Conservation (phyloP, 257 asterid genomes). For the Solanum gandarillasii region DNA sequence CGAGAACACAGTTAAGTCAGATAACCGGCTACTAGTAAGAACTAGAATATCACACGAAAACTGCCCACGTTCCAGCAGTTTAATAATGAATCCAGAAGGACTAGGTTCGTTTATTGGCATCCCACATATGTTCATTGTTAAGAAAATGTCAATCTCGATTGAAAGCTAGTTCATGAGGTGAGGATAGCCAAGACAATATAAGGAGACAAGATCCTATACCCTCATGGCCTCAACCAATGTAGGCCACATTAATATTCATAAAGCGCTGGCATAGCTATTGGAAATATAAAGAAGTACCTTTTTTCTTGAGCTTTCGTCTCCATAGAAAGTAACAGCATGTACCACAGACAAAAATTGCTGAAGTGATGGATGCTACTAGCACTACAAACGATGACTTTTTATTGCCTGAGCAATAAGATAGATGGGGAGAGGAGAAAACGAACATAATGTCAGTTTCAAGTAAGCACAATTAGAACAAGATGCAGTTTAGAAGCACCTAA, state of each 20-base stretch:
- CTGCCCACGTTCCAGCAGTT: background rate
- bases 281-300: background rate
- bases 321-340: background rate
- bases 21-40: background rate
- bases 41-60: background rate
- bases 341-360: background rate
- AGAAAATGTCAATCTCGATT: background rate
- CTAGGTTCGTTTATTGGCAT: background rate
- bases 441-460: background rate
- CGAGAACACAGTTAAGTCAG: no score
- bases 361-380: background rate
- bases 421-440: background rate
- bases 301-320: slow-evolving; percentile 10
- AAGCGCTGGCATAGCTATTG: background rate
- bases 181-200: background rate
- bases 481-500: background rate
- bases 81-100: background rate
- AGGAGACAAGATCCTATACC: background rate
- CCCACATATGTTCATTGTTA: background rate
- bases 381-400: background rate
- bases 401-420: slow-evolving; percentile 3
- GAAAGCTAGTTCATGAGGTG: background rate
- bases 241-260: background rate
- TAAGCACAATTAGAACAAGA: background rate
- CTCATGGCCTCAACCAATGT: background rate